Evolutionary conservation across 2,329 filamentous ascomycete genomes (phyloP).

Genomic region (Penicillium sp.): DNA sequence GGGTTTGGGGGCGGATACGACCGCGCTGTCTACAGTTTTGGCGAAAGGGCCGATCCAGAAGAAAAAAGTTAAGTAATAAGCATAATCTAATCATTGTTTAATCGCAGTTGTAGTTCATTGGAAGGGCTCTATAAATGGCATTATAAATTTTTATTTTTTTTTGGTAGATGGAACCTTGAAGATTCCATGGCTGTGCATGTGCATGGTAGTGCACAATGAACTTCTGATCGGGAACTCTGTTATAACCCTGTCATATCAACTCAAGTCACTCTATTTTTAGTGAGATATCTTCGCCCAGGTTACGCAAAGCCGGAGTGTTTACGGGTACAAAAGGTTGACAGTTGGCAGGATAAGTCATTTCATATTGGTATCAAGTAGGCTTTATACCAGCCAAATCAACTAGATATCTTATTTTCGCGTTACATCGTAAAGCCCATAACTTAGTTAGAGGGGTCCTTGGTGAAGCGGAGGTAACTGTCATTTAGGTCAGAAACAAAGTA

Average conservation of each 20-base stretch:
- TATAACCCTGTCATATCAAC: not conserved
- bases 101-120: not conserved
- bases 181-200: not conserved
- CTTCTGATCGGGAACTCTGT: not conserved
- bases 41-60: not conserved
- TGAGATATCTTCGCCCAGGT: not conserved
- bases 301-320: not conserved
- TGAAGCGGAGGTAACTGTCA: conserved; percentile 42
- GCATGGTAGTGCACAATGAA: not conserved
- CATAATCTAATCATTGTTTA: not conserved
- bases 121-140: not conserved
- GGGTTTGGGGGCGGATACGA: conserved; percentile 10
- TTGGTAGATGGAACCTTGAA: not conserved
- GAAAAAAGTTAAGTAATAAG: not conserved
- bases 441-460: conserved; percentile 37
- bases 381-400: conserved; percentile 6
- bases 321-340: not conserved
- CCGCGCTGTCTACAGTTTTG: conserved; percentile 1
- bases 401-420: conserved; percentile 11
- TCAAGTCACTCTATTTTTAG: not conserved
- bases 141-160: not conserved
- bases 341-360: conserved; percentile 14
- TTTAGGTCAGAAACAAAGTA: conserved; percentile 5
- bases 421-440: conserved; percentile 15
- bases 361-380: conserved; percentile 23